Percentiles rank a stretch among this genome's conserved stretches.
phyloP scores from a whole-genome alignment of 306 rosid species.

The Dalbergia cochinchinensis region DNA sequence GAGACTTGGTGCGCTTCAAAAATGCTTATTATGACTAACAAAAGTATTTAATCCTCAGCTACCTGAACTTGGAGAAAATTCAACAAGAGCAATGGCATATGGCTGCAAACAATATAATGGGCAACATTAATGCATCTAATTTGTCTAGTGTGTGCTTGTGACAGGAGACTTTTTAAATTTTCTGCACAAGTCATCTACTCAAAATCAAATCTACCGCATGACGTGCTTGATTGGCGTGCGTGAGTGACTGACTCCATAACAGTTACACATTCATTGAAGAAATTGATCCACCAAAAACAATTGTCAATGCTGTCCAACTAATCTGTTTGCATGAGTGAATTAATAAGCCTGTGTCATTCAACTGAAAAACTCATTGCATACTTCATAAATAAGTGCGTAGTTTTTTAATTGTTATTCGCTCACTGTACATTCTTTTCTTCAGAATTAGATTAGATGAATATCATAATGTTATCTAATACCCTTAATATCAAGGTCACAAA shows the following conservation, averaged over 20 bases:
- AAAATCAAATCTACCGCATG: conserved; percentile 19
- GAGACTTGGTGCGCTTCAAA: conserved; percentile 27
- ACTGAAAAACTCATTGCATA: background rate
- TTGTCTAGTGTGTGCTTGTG: background rate
- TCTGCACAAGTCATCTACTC: conserved; percentile 28
- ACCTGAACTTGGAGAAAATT: background rate
- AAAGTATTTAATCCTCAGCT: conserved; percentile 3
- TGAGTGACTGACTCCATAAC: background rate
- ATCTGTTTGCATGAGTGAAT: background rate
- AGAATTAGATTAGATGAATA: background rate
- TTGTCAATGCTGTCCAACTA: background rate
- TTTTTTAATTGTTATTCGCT: background rate
- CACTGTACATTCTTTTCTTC: background rate
- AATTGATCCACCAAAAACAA: background rate
- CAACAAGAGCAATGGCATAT: background rate
- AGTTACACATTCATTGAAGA: background rate
- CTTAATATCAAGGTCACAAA: too few relatives aligned
- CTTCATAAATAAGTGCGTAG: too few relatives aligned
- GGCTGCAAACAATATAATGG: background rate
- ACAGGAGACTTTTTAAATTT: background rate
- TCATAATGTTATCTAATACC: too few relatives aligned
- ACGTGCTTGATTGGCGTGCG: background rate
- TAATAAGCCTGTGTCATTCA: background rate
- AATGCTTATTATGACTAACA: background rate
- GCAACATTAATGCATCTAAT: background rate